These are phyloP conservation scores for Brettanomyces nanus DNA, from an alignment of 805 yeast genomes.

Conservation along the genomic window DNA sequence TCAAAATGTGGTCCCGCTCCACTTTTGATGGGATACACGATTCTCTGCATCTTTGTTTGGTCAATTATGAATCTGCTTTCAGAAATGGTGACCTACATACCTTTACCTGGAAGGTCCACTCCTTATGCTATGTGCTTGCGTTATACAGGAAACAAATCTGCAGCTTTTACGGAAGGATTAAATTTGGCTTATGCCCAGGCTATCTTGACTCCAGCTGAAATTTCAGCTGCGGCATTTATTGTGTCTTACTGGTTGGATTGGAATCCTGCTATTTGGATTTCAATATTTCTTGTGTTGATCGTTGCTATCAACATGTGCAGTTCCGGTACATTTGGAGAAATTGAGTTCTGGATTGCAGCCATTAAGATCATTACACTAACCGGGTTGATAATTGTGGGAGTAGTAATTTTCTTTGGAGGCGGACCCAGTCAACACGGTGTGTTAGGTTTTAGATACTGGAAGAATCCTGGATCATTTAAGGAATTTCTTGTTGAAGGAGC, in stretches of 20 bases:
- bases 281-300: slow-evolving; percentile 42
- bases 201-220: slow-evolving; percentile 49
- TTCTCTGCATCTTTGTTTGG: slow-evolving; percentile 57
- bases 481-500: slow-evolving; percentile 41
- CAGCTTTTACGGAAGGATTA: slow-evolving; percentile 53
- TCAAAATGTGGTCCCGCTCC: slow-evolving; percentile 30
- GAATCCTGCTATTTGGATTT: slow-evolving; percentile 54
- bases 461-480: slow-evolving; percentile 36
- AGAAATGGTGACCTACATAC: slow-evolving; percentile 58
- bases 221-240: slow-evolving; percentile 58
- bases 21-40: slow-evolving; percentile 49
- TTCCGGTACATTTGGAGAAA: slow-evolving; percentile 41
- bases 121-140: slow-evolving; percentile 39
- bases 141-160: slow-evolving; percentile 38
- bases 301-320: slow-evolving; percentile 42
- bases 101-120: slow-evolving; percentile 57
- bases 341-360: slow-evolving; percentile 59
- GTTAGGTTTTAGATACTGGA: slow-evolving; percentile 38
- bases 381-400: slow-evolving; percentile 50
- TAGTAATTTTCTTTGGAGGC: slow-evolving; percentile 58
- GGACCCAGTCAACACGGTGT: slow-evolving; percentile 41
- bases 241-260: slow-evolving; percentile 53
- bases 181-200: slow-evolving; percentile 40
- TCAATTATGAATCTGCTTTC: slow-evolving; percentile 59
- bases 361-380: slow-evolving; percentile 58